Evolutionary conservation across 352 stramenopile species (phyloP), one percentile per base, ranked within the genome.

Genomic region (Chrysophaeum taylorii): DNA sequence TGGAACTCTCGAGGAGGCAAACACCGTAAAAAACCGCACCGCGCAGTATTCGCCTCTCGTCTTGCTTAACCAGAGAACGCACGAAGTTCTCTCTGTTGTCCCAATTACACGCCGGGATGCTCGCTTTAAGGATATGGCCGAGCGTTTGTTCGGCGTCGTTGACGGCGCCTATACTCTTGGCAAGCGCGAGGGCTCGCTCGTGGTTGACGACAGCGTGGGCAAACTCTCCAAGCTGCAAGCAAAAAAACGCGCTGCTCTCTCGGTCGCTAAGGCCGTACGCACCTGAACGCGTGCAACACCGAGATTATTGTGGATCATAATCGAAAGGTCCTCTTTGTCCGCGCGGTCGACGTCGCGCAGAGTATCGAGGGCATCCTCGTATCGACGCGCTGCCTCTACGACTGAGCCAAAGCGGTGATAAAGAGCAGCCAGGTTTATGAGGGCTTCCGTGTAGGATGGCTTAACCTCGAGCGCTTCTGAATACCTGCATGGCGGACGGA

Each of bases 341-440:
- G 14, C 35, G 60, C 74, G 61, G 21, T 72, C 72, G 43, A 23
- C 0, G 50, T 64, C 62, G 16, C 64, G 54, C 31, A 77, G 60
- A 15, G 73, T 29, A 29, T 57, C 52, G 7, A 53, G 38, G 52
- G 64, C 73, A 18, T 76, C 75, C 68, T 79, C 54, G 70, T 90
- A 91, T 16, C 77, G 70, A 15, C 72, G 74, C 16, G 90, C 78
- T 0, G 85, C 84, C 14, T 78, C 75, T 43, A 73, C 69, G n/a
- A 83, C 72, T 5, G 85, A 70, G 4, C 85, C 85, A 66, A 83
- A 80, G 38, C 77, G 75, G 36, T 90, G 83, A 39, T 90, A 80
- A 25, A 89, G 70, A 7, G 82, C 78, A 25, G 84, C 85, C 42
- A 91, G 75, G 69, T 89, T 89, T 31, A 89, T 73, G 70, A 79